A percentile compares a stretch with the other conserved stretches of the same genome.
Conservation (phyloP, 768 basidiomycete genomes). For the Lactarius sanguifluus region DNA sequence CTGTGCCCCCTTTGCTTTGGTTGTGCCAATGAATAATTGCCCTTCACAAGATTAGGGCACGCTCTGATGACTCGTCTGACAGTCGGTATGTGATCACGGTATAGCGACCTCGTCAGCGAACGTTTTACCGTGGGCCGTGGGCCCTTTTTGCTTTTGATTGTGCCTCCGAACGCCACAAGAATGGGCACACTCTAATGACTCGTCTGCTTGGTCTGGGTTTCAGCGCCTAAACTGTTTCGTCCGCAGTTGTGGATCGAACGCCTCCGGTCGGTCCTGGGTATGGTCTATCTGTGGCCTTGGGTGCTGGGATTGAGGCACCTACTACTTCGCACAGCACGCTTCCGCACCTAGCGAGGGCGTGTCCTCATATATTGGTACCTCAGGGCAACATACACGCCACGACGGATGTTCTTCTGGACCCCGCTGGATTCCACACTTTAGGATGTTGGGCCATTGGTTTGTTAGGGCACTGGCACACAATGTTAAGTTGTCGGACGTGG, state of each 20-base stretch:
- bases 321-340: background rate
- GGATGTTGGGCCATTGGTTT: background rate
- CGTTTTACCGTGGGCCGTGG: conserved; percentile 7
- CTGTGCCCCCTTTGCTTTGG: background rate
- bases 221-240: background rate
- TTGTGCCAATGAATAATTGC: background rate
- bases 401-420: background rate
- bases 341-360: background rate
- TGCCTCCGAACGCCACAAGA: background rate
- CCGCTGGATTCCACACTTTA: background rate
- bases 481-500: conserved; percentile 12
- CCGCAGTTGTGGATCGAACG: background rate
- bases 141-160: background rate
- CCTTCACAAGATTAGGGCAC: background rate
- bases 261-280: background rate
- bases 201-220: no score
- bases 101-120: conserved; percentile 17
- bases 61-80: background rate
- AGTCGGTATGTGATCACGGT: background rate
- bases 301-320: conserved; percentile 2
- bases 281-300: background rate
- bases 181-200: background rate
- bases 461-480: conserved; percentile 1
- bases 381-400: background rate
- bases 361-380: background rate